Percentiles rank a stretch among this genome's conserved stretches.
These are phyloP conservation scores for Selaginella moellendorffii DNA, from an alignment of 75 land plant species.

Conservation along the genomic window DNA sequence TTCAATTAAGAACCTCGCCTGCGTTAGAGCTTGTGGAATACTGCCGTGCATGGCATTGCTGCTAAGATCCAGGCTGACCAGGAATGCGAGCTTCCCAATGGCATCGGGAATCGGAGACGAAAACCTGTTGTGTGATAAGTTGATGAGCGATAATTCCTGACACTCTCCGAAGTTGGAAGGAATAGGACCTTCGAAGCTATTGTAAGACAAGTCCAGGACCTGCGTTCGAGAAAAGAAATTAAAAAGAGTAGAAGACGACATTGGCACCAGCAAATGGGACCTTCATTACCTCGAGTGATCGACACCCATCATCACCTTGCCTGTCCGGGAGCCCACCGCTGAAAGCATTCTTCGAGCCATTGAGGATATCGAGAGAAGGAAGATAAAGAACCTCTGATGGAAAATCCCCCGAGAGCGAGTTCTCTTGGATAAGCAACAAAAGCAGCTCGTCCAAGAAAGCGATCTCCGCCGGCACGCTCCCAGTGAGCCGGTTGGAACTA, in stretches of 20 bases:
- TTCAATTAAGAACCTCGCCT: conserved; percentile 46
- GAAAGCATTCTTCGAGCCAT: conserved; percentile 44
- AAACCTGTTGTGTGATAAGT: conserved; percentile 54
- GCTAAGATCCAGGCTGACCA: conserved; percentile 47
- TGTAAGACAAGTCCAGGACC: conserved; percentile 9
- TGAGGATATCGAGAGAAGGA: conserved; percentile 26
- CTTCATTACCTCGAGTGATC: neutral
- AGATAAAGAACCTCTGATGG: conserved; percentile 16
- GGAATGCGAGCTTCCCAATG: conserved; percentile 29
- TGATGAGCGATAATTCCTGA: conserved; percentile 25
- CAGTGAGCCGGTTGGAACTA: conserved; percentile 45
- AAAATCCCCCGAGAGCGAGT: conserved; percentile 19
- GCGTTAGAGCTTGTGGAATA: conserved; percentile 44
- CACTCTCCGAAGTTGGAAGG: conserved; percentile 11
- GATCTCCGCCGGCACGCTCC: conserved; percentile 38
- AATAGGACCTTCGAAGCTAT: conserved; percentile 7
- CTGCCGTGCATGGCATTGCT: conserved; percentile 42
- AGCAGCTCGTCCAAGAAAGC: conserved; percentile 23
- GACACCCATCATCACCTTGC: neutral
- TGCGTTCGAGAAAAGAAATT: neutral
- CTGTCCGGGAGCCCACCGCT: conserved; percentile 24
- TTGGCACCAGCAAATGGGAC: neutral
- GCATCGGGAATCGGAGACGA: conserved; percentile 39
- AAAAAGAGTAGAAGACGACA: neutral
- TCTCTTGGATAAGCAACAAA: conserved; percentile 34